Evolutionary conservation across 228 moss, liverwort and hornwort genomes (phyloP).

Genomic region (Sphagnum magellanicum): DNA sequence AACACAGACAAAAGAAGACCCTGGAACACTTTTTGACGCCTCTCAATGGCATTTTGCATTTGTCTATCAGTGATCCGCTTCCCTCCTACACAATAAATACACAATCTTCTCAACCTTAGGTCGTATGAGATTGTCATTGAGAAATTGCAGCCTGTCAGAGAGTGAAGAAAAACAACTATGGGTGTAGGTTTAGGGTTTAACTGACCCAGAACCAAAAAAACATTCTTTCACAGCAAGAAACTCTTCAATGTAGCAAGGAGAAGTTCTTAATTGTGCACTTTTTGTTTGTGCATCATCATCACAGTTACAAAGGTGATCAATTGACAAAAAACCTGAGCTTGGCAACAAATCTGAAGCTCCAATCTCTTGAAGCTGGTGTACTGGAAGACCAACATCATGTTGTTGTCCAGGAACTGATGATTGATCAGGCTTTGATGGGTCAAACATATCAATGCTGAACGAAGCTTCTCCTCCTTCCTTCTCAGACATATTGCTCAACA

Average conservation of each 20-base stretch:
- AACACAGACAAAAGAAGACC: conserved; percentile 24
- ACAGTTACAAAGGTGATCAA: no score
- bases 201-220: no score
- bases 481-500: conserved; percentile 68
- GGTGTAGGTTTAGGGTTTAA: no score
- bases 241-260: no score
- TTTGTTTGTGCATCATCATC: no score
- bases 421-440: conserved; percentile 41
- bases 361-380: conserved; percentile 69
- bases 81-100: conserved; percentile 39
- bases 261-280: no score
- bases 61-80: conserved; percentile 60
- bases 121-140: no score
- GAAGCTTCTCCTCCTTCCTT: conserved; percentile 43
- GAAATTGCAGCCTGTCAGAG: no score
- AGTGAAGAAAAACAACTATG: no score
- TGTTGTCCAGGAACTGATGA: conserved; percentile 22
- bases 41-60: conserved; percentile 53
- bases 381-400: conserved; percentile 28
- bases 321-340: conserved; percentile 33
- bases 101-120: conserved; percentile 9
- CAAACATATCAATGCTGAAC: conserved; percentile 78
- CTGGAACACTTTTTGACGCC: conserved; percentile 68
- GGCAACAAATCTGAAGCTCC: conserved; percentile 71
- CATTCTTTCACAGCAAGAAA: no score